phyloP scores from a whole-genome alignment of 768 basidiomycete genomes.

The Boletus rubescentipes region DNA sequence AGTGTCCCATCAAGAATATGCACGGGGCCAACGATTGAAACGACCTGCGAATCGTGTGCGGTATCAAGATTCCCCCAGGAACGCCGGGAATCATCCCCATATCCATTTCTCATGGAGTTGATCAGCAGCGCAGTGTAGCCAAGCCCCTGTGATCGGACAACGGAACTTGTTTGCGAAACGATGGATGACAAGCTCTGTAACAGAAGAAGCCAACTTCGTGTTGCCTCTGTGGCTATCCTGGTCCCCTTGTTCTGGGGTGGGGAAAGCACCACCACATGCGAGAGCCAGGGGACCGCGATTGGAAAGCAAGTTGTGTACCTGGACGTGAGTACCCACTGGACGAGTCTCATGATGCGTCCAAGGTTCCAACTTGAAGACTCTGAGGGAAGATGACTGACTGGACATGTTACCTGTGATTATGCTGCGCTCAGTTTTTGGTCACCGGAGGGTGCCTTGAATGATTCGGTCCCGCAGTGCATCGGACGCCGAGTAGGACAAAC shows the following conservation, averaged over 20 bases:
- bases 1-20: slow-evolving; percentile 19
- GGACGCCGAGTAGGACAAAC: background rate
- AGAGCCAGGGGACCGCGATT: background rate
- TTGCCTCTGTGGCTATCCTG: slow-evolving; percentile 20
- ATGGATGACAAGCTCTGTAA: background rate
- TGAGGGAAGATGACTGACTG: background rate
- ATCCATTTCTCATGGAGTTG: slow-evolving; percentile 24
- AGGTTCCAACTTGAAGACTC: background rate
- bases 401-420: background rate
- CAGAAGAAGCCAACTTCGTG: slow-evolving; percentile 35
- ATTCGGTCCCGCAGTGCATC: slow-evolving; percentile 1
- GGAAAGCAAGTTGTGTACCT: background rate
- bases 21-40: slow-evolving; percentile 19
- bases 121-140: slow-evolving; percentile 1
- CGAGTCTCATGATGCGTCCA: slow-evolving; percentile 1
- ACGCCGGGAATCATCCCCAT: slow-evolving; percentile 15
- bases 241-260: slow-evolving; percentile 20
- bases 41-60: slow-evolving; percentile 37
- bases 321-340: background rate
- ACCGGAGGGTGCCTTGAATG: background rate
- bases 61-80: slow-evolving; percentile 18
- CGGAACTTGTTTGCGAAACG: background rate
- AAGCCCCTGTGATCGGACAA: background rate
- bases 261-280: slow-evolving; percentile 1
- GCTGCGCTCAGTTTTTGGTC: background rate